These are phyloP conservation scores for Platanthera guangdongensis DNA, from an alignment of 106 monocot genomes.

Conservation along the genomic window DNA sequence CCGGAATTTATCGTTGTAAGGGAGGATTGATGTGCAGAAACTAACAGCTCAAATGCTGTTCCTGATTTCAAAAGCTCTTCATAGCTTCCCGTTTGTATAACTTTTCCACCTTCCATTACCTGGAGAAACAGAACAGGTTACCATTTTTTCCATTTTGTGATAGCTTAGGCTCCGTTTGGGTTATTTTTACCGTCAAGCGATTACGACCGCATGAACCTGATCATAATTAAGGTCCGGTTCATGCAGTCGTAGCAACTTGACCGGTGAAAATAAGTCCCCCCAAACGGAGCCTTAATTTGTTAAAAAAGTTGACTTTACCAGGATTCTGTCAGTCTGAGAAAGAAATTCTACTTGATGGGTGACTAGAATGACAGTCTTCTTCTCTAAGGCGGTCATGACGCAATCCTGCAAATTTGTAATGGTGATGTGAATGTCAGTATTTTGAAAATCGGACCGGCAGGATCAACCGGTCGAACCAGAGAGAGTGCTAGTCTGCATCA, in stretches of 20 bases:
- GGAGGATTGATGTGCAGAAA: constrained; percentile 66
- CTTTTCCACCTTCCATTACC: constrained; percentile 69
- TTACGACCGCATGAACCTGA: too few relatives aligned
- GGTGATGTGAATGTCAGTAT: too few relatives aligned
- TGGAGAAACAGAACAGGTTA: constrained; percentile 8
- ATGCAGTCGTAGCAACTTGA: too few relatives aligned
- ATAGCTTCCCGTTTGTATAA: constrained; percentile 66
- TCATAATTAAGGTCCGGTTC: too few relatives aligned
- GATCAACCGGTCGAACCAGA: too few relatives aligned
- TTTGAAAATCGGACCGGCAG: too few relatives aligned
- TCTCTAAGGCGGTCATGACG: constrained; percentile 54
- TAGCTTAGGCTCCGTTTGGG: too few relatives aligned
- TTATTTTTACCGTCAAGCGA: too few relatives aligned
- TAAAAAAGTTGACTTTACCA: constrained; percentile 33
- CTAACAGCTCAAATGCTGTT: constrained; percentile 72
- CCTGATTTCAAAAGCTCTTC: constrained; percentile 49
- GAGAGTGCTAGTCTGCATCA: too few relatives aligned
- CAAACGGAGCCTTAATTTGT: neutral
- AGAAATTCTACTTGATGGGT: constrained; percentile 91
- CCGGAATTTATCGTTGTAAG: constrained; percentile 33
- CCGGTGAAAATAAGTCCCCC: too few relatives aligned
- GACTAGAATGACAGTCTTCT: constrained; percentile 82
- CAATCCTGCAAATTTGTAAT: constrained; percentile 25
- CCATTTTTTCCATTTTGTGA: neutral
- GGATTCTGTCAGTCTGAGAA: constrained; percentile 50